Percentiles rank a stretch among this genome's conserved stretches.
These are phyloP conservation scores for Mortierella sp. DNA, from an alignment of 371 early-diverging fungal species.

Conservation along the genomic window DNA sequence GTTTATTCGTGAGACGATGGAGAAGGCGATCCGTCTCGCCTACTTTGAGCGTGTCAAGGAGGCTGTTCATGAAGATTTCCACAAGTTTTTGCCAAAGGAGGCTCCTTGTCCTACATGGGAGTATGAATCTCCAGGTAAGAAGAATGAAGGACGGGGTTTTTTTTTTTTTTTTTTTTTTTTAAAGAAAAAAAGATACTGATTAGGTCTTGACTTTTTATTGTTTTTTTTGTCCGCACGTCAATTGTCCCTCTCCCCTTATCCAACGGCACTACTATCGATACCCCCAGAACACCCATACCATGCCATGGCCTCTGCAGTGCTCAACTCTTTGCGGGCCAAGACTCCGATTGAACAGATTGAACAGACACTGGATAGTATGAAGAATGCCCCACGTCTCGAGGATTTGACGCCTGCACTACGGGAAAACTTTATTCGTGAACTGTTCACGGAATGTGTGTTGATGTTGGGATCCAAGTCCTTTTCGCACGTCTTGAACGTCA, in stretches of 20 bases:
- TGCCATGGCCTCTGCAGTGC: constrained; percentile 66
- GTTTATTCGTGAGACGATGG: constrained; percentile 87
- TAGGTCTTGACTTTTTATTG: neutral
- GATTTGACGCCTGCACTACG: constrained; percentile 55
- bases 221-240: neutral
- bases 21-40: constrained; percentile 80
- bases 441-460: constrained; percentile 84
- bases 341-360: constrained; percentile 72
- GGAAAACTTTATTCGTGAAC: constrained; percentile 66
- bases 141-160: too few relatives aligned
- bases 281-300: constrained; percentile 59
- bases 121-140: constrained; percentile 61
- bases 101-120: constrained; percentile 79
- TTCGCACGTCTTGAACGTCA: constrained; percentile 89
- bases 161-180: too few relatives aligned
- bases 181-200: constrained; percentile 45
- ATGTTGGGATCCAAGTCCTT: constrained; percentile 92
- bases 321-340: constrained; percentile 69
- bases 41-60: constrained; percentile 91
- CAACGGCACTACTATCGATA: too few relatives aligned
- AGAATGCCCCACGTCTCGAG: constrained; percentile 48
- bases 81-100: constrained; percentile 65
- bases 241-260: too few relatives aligned
- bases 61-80: constrained; percentile 75
- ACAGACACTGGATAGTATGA: constrained; percentile 58